A percentile compares a stretch with the other conserved stretches of the same genome.
Conservation (phyloP, 1,284 basidiomycete genomes). For the Moesziomyces sp. region DNA sequence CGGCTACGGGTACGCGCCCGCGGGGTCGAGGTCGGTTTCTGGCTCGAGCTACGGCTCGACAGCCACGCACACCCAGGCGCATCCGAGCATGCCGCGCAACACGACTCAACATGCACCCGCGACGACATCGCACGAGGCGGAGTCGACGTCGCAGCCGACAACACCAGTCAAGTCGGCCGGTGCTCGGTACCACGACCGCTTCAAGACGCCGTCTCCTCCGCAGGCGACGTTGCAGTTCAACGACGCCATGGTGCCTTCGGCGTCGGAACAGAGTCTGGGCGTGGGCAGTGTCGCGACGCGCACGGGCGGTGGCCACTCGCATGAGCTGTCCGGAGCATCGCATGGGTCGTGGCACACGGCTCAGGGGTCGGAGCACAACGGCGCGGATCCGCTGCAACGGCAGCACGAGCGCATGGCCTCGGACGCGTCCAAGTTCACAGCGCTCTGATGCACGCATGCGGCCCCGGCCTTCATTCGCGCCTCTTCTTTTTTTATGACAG, state of each 20-base stretch:
- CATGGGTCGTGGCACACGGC: conserved; percentile 42
- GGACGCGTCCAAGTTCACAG: conserved; percentile 29
- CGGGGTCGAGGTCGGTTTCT: conserved; percentile 25
- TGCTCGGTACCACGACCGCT: conserved; percentile 40
- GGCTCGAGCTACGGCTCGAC: conserved; percentile 19
- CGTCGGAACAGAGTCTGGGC: conserved; percentile 14
- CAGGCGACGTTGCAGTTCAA: conserved; percentile 1
- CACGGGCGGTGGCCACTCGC: conserved; percentile 16
- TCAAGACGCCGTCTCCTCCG: conserved; percentile 30
- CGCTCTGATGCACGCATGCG: conserved; percentile 1
- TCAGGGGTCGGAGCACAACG: conserved; percentile 15
- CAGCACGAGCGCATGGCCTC: conserved; percentile 1
- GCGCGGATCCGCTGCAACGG: not conserved
- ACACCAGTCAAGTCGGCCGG: conserved; percentile 22
- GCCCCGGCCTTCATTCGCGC: not conserved
- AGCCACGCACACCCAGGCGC: conserved; percentile 11
- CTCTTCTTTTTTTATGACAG: not conserved
- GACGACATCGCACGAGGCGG: not conserved
- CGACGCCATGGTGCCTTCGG: not conserved
- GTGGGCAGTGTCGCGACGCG: conserved; percentile 2
- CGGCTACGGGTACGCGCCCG: conserved; percentile 22
- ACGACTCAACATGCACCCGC: not conserved
- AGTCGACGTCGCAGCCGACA: conserved; percentile 3
- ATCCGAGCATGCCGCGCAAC: not conserved
- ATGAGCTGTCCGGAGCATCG: conserved; percentile 35